Percentiles rank a stretch among this genome's conserved stretches.
phyloP scores from a whole-genome alignment of 2,329 filamentous ascomycete genomes.

The Fusarium sp. region DNA sequence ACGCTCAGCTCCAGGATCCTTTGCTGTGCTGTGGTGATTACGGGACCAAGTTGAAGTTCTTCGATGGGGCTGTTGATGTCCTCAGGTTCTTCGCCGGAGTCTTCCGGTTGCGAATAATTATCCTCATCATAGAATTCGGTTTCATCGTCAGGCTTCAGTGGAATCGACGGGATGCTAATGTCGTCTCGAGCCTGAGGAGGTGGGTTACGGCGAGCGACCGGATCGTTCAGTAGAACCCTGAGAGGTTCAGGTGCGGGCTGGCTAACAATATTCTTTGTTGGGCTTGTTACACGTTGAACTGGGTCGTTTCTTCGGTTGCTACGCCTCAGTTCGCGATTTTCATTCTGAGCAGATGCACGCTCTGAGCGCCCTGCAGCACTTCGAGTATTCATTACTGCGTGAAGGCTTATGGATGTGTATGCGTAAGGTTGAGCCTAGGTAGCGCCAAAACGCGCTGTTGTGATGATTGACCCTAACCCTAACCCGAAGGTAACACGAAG shows the following conservation, averaged over 20 bases:
- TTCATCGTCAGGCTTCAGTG: conserved; percentile 37
- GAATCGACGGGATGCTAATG: conserved; percentile 27
- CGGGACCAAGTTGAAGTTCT: not conserved
- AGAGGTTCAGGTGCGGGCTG: not conserved
- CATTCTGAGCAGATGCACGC: conserved; percentile 5
- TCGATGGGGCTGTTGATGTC: not conserved
- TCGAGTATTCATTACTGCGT: conserved; percentile 33
- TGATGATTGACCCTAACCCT: conserved; percentile 9
- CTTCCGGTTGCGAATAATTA: conserved; percentile 1
- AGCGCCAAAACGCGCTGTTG: not conserved
- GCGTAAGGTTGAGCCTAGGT: not conserved
- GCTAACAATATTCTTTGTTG: not conserved
- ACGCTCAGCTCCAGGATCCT: conserved; percentile 42
- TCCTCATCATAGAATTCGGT: conserved; percentile 31
- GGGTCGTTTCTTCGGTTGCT: conserved; percentile 22
- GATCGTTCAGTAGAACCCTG: conserved; percentile 16
- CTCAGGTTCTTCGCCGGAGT: conserved; percentile 10
- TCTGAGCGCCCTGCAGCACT: conserved; percentile 22
- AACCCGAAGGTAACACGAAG: conserved; percentile 26
- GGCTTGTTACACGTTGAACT: not conserved
- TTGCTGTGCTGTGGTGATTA: conserved; percentile 27
- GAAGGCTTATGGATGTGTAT: not conserved
- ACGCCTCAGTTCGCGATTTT: conserved; percentile 24
- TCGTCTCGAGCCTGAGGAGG: conserved; percentile 29
- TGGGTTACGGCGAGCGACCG: conserved; percentile 40